Evolutionary conservation across 2,329 filamentous ascomycete species (phyloP).

Genomic region (Botrytis tulipae): DNA sequence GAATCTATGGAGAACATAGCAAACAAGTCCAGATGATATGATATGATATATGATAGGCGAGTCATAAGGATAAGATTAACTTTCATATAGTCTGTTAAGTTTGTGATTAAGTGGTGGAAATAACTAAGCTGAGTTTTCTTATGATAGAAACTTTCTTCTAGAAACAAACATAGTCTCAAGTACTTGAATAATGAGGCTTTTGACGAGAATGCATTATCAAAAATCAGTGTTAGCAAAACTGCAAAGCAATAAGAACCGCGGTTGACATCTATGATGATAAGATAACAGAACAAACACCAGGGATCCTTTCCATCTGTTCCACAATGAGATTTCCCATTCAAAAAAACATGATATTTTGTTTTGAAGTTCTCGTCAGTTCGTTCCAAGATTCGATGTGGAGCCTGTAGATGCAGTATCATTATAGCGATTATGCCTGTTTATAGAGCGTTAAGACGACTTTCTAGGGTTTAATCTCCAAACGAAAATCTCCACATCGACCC

Average conservation of each 20-base stretch:
- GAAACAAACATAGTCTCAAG: constrained; percentile 2
- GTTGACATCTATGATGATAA: neutral
- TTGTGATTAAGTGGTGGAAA: too few species aligned
- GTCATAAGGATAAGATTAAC: neutral
- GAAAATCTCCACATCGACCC: neutral
- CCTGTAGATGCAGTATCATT: neutral
- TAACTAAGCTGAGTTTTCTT: neutral
- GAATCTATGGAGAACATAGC: neutral
- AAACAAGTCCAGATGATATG: neutral
- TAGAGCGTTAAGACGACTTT: neutral
- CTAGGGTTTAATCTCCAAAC: neutral
- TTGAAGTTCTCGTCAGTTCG: neutral
- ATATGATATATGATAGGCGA: neutral
- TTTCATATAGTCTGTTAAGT: neutral
- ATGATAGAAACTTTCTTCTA: neutral
- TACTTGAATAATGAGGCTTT: neutral
- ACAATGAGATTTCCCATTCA: neutral
- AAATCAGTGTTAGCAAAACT: neutral
- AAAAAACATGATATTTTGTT: neutral
- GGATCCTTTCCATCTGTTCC: neutral
- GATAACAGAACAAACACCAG: neutral
- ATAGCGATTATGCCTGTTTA: neutral
- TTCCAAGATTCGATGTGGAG: neutral
- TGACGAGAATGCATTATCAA: neutral
- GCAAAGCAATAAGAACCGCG: neutral